Evolutionary conservation across 2,329 filamentous ascomycete genomes (phyloP), one percentile per base, ranked within the genome.

Genomic region (Ophiocordyceps unilateralis): DNA sequence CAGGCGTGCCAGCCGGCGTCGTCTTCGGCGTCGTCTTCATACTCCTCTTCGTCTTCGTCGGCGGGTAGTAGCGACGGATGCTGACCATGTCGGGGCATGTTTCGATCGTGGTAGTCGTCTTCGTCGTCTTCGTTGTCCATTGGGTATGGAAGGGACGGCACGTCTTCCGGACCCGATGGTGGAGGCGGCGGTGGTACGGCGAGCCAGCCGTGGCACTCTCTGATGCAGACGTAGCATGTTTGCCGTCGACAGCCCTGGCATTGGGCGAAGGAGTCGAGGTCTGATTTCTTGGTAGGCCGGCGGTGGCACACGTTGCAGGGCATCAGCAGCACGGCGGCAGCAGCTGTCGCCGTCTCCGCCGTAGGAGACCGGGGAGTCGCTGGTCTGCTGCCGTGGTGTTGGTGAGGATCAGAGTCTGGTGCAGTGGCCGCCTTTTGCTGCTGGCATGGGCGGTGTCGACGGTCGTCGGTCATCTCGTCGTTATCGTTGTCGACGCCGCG

Each of bases 251-350:
- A 84, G 14, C 72, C 68, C 49, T 72, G 62, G 55, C 80, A 84
- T 51, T 76, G 67, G 40, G 76, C 70, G 53, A 76, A 83, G 10
- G 72, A 74, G 55, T 81, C 77, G 28, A 83, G 66, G 44, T 83
- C 77, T 6, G 68, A 68, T 54, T 74, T 80, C 50, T 75, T 75
- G 42, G 68, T 78, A 1, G 80, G 80, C 43, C 71, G 70, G 37
- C 76, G 71, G 51, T 72, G 71, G 64, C 80, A 84, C 48, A 82
- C 73, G 59, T 83, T 76, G 56, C 80, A 84, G 0, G 78, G 69
- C 34, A 60, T 62, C 22, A 76, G 61, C 5, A 60, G 49, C 3
- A 55, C 46, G 23, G 47, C 43, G 36, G 45, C 51, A 20, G 47
- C 28, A 8, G 32, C 32, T 10, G 32, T n/a, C 17, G 32, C 32